Conservation (phyloP, 2,329 filamentous ascomycete species). For the Fonsecaea erecta region DNA sequence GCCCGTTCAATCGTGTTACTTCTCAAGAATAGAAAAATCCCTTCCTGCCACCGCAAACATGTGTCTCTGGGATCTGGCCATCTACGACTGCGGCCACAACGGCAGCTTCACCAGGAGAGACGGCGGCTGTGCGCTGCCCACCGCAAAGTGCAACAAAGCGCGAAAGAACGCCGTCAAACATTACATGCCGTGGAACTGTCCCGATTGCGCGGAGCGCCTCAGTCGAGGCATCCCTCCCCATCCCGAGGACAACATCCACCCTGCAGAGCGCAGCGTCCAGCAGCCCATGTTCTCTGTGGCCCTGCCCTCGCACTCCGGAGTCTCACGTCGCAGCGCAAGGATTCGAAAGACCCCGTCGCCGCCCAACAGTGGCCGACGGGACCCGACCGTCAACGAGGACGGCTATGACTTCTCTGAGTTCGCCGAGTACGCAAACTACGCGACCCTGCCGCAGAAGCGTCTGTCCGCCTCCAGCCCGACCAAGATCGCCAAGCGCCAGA, state of each 20-base stretch:
- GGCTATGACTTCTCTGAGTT: not conserved
- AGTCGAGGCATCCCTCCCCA: not conserved
- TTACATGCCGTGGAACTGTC: not conserved
- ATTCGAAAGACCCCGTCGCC: not conserved
- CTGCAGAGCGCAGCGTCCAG: not conserved
- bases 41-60: not conserved
- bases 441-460: not conserved
- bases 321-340: no score
- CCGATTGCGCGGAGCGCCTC: not conserved
- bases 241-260: not conserved
- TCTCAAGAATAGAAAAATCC: not conserved
- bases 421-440: not conserved
- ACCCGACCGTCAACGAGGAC: not conserved
- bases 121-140: not conserved
- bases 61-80: not conserved
- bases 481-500: slow-evolving; percentile 7
- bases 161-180: not conserved
- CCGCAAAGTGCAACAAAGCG: not conserved
- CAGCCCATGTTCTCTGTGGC: not conserved
- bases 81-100: not conserved
- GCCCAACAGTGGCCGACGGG: not conserved
- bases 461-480: not conserved
- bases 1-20: not conserved
- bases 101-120: not conserved
- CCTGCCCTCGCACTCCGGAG: not conserved